Evolutionary conservation across 1,284 basidiomycete species (phyloP), one percentile per base, ranked within the genome.

Genomic region (Puccinia sorghi): DNA sequence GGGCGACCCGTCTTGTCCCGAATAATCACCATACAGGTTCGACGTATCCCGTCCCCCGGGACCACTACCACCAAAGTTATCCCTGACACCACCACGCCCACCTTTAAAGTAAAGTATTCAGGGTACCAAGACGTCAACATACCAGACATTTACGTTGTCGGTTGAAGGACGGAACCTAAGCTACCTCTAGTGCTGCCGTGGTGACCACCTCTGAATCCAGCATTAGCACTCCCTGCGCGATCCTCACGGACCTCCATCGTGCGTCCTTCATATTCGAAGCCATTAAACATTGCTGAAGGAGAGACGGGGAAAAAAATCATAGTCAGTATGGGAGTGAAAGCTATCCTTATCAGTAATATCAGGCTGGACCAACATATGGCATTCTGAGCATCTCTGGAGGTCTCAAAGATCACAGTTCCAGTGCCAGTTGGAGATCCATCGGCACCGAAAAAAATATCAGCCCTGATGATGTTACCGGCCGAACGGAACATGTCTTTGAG

Each of bases 401-500:
- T 93, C 85, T 94, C 92, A 82, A 94, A 97, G 15, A 97, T 93
- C 41, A 98, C 96, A 0, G 93, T 97, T 27, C 93, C 94, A 78
- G 91, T 94, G 52, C 95, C 95, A 85, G 96, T 97, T 43, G 94
- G 92, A 20, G 92, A 89, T 20, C 96, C 96, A 85, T 98, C 94
- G 22, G 90, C 90, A 80, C 90, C 91, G 82, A 94, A 92, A 83
- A 94, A 94, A 82, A 97, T 92, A 84, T 99, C 95, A 77, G 96
- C 94, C 54, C 95, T 90, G 80, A 97, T 89, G 82, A 97, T 94
- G 83, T 92, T 93, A 37, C 96, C 95, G 54, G 95, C 93, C 43
- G 92, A 90, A 76, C 95, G 90, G 90, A 98, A 97, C 43, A 98
- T 87, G 84, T 98, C 95, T 85, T 98, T 99, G 80, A 99, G 87